These are phyloP conservation scores for Apiospora phragmitis DNA, from an alignment of 2,329 filamentous ascomycete genomes.

Conservation along the genomic window DNA sequence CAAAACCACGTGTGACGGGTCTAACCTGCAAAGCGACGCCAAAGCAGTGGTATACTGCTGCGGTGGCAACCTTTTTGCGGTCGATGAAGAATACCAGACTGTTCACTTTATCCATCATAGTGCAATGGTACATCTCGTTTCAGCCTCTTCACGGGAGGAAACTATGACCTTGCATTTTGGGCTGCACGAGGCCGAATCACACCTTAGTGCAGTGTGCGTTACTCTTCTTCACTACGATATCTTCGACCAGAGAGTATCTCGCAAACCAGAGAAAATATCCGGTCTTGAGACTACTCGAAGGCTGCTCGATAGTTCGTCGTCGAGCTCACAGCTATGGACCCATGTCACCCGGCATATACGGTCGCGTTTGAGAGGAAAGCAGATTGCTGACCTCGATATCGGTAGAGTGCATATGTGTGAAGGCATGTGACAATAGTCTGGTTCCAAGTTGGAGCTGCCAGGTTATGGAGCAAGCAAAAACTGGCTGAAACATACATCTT, in stretches of 20 bases:
- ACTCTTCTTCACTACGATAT: neutral
- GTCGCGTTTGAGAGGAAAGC: neutral
- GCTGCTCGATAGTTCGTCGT: neutral
- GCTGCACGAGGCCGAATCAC: neutral
- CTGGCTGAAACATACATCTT: neutral
- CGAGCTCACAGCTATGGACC: neutral
- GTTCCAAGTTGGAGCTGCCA: neutral
- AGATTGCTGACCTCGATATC: neutral
- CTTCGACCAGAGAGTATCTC: neutral
- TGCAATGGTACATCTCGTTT: neutral
- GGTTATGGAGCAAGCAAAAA: neutral
- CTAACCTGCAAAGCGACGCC: neutral
- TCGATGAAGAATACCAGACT: neutral
- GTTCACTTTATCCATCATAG: neutral
- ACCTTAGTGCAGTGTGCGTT: neutral
- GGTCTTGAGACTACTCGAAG: neutral
- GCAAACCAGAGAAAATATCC: neutral
- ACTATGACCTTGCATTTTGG: neutral
- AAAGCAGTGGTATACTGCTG: neutral
- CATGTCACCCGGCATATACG: neutral
- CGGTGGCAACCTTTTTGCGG: neutral
- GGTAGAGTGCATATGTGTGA: neutral
- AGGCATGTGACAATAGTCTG: too few species aligned
- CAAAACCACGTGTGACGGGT: neutral
- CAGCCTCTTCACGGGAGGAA: neutral